Evolutionary conservation across 169 alveolate species (phyloP).

Genomic region (Cryptosporidium sp.): DNA sequence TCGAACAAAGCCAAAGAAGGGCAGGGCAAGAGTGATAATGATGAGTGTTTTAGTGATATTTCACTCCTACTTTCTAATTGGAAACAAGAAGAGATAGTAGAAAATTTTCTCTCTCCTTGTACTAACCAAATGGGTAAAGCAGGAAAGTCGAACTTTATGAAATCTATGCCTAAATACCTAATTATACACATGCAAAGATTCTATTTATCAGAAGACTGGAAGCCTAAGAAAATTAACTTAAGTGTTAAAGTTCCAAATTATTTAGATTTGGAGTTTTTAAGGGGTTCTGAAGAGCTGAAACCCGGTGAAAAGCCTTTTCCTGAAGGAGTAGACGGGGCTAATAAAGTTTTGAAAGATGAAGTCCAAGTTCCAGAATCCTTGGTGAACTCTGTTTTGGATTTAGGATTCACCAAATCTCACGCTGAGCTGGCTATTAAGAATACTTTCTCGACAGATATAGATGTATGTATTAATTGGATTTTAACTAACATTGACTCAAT

Average conservation of each 20-base stretch:
- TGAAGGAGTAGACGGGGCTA: slow-evolving; percentile 1
- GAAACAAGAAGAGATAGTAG: slow-evolving; percentile 36
- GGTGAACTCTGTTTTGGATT: slow-evolving; percentile 13
- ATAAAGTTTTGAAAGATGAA: neutral
- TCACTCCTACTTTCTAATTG: slow-evolving; percentile 9
- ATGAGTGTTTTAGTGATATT: neutral
- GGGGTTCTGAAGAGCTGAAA: slow-evolving; percentile 76
- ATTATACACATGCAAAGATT: slow-evolving; percentile 79
- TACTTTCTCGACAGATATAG: slow-evolving; percentile 74
- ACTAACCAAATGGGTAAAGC: slow-evolving; percentile 25
- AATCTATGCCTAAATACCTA: slow-evolving; percentile 77
- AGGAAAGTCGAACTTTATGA: slow-evolving; percentile 14
- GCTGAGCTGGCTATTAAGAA: slow-evolving; percentile 27
- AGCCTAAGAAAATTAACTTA: slow-evolving; percentile 77
- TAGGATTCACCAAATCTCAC: slow-evolving; percentile 45
- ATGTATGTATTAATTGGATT: slow-evolving; percentile 80
- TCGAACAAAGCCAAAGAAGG: neutral
- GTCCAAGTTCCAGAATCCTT: slow-evolving; percentile 5
- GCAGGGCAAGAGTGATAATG: neutral
- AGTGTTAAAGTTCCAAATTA: slow-evolving; percentile 80
- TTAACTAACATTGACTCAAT: slow-evolving; percentile 73
- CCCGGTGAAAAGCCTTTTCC: slow-evolving; percentile 77
- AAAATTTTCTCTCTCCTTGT: slow-evolving; percentile 45
- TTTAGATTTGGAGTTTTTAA: slow-evolving; percentile 78
- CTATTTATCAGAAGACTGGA: slow-evolving; percentile 80